Evolutionary conservation across 768 basidiomycete species (phyloP), one percentile per base, ranked within the genome.

Genomic region (Russula emetica): DNA sequence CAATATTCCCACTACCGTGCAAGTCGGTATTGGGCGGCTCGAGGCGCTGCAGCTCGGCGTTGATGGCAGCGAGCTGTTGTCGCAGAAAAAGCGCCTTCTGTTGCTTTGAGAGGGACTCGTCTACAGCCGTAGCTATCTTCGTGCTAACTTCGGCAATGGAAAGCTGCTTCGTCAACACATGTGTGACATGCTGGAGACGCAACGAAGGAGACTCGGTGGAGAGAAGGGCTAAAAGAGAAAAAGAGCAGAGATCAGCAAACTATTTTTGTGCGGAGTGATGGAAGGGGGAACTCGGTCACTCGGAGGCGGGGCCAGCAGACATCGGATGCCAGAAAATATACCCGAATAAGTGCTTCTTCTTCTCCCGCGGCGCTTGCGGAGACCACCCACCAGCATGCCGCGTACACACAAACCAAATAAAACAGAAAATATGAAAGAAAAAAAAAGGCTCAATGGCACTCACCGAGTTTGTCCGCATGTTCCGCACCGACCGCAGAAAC

Each of bases 81-180:
- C 89, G 84, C 3, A 93, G 79, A 77, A 91, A 92, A 70, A 86
- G 88, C 64, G 91, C 91, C 70, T 92, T 92, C 74, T 93, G 90
- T 69, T 92, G 91, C 61, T 89, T 91, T 30, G 87, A 89, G 22
- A 92, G 80, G 5, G 85, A 85, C 72, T 93, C 90, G 66, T 90
- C 88, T 16, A 93, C 87, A 22, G 87, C 85, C 30, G 83, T 82
- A 5, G 88, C 85, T 57, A 92, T 90, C 77, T 89, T 92, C 72
- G 85, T 84, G 16, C 87, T 84, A 0, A 93, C 88, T 73, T 93
- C 92, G 24, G 84, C 84, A 40, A 92, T 90, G 45, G 88, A 88
- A 3, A 84, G 77, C 57, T 87, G 86, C 69, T 91, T 92, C 51
- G 84, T 74, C 71, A 92, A 87, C 11, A 92, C 79, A 59, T 83